phyloP scores from a whole-genome alignment of 495 filamentous ascomycete species.

The Astrocystis sublimbata region DNA sequence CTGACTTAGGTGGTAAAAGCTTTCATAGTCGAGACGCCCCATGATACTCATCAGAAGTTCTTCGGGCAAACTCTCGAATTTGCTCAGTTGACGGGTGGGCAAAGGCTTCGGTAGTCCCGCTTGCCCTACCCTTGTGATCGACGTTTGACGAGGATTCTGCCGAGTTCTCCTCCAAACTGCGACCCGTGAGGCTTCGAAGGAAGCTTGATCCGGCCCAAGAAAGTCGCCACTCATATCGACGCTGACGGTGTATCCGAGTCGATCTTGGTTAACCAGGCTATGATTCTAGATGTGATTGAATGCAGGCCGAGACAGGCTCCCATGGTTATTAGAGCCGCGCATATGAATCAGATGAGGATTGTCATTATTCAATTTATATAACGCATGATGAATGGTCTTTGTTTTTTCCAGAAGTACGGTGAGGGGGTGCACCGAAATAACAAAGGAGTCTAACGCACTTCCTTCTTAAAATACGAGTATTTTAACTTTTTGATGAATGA shows the following conservation, averaged over 20 bases:
- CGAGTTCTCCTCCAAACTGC: neutral
- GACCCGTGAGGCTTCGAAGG: neutral
- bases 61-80: conserved; percentile 8
- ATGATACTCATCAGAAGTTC: conserved; percentile 11
- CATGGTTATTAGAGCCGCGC: too few relatives aligned
- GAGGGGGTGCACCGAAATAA: neutral
- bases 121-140: neutral
- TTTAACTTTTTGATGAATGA: neutral
- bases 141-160: neutral
- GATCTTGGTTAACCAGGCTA: too few relatives aligned
- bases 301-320: too few relatives aligned
- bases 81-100: neutral
- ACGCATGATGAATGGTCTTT: too few relatives aligned
- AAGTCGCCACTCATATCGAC: neutral
- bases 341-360: too few relatives aligned
- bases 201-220: neutral
- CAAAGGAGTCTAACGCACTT: neutral
- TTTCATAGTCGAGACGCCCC: conserved; percentile 5
- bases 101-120: neutral
- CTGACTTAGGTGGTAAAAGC: conserved; percentile 13
- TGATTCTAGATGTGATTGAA: too few relatives aligned
- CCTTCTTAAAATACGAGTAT: neutral
- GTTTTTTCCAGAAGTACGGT: neutral
- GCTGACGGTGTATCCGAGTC: too few relatives aligned
- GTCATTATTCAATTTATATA: too few relatives aligned